phyloP scores from a whole-genome alignment of 129 eudicot genomes.

The Dittrichia graveolens region DNA sequence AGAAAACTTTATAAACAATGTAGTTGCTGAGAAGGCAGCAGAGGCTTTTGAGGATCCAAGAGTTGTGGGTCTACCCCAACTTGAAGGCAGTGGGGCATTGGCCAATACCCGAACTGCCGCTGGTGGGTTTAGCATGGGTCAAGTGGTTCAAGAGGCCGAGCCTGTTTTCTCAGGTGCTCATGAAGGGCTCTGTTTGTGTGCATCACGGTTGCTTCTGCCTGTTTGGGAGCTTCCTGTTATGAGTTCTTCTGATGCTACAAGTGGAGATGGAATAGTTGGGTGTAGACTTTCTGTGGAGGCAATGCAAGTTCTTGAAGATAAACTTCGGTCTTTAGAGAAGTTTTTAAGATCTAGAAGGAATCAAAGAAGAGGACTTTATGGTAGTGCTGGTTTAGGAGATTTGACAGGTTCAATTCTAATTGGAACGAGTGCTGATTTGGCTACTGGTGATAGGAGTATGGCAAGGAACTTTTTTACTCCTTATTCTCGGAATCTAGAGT shows the following conservation, averaged over 20 bases:
- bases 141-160: conserved; percentile 95
- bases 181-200: conserved; percentile 89
- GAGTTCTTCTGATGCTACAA: conserved; percentile 54
- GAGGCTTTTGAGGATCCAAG: conserved; percentile 99
- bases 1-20: conserved; percentile 67
- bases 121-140: conserved; percentile 99
- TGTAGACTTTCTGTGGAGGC: conserved; percentile 82
- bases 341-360: conserved; percentile 79
- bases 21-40: conserved; percentile 94
- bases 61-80: conserved; percentile 87
- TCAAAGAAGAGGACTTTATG: conserved; percentile 94
- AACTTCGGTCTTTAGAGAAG: conserved; percentile 80
- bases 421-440: conserved; percentile 69
- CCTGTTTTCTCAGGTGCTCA: conserved; percentile 98
- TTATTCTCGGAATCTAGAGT: conserved; percentile 52
- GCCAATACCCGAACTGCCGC: conserved; percentile 74
- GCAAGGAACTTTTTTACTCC: conserved; percentile 66
- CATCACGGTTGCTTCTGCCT: conserved; percentile 88
- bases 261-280: conserved; percentile 58
- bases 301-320: conserved; percentile 90
- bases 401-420: conserved; percentile 86
- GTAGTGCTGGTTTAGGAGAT: conserved; percentile 92
- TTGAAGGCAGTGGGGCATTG: conserved; percentile 83
- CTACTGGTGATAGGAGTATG: conserved; percentile 66
- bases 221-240: conserved; percentile 93